Percentiles rank a stretch among this genome's conserved stretches.
These are phyloP conservation scores for Ulota crispa DNA, from an alignment of 225 moss, liverwort and hornwort species.

Conservation along the genomic window DNA sequence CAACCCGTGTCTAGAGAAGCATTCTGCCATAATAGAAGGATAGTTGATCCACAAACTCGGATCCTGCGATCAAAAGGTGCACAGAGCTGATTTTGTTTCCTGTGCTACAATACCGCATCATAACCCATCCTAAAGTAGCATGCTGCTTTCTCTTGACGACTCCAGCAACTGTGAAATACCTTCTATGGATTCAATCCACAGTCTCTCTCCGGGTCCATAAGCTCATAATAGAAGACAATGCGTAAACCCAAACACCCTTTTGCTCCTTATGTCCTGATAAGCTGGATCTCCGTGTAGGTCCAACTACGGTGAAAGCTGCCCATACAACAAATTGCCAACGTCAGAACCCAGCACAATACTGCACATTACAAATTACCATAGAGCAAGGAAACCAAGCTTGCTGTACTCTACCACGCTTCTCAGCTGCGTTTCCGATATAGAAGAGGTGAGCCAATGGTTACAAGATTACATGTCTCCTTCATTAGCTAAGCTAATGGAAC, in stretches of 20 bases:
- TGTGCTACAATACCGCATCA: conserved; percentile 26
- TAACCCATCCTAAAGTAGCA: conserved; percentile 10
- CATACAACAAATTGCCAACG: conserved; percentile 22
- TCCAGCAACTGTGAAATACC: conserved; percentile 9
- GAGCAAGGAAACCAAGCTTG: not conserved
- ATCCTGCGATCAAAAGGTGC: too few species aligned
- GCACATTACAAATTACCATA: not conserved
- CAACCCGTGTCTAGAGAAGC: conserved; percentile 2
- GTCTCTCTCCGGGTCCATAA: conserved; percentile 20
- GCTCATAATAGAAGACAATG: not conserved
- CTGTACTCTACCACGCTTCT: not conserved
- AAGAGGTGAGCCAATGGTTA: not conserved
- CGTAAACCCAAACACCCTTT: not conserved
- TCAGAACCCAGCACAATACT: conserved; percentile 20
- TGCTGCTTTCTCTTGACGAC: conserved; percentile 18
- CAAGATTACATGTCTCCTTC: conserved; percentile 12
- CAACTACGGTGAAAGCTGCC: conserved; percentile 12
- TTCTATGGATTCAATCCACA: not conserved
- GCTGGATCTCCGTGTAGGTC: not conserved
- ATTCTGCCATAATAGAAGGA: conserved; percentile 8
- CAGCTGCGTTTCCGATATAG: not conserved
- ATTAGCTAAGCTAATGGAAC: not conserved
- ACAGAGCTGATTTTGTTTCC: conserved; percentile 16
- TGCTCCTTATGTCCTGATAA: too few species aligned
- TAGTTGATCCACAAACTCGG: not conserved